A percentile compares a stretch with the other conserved stretches of the same genome.
phyloP scores from a whole-genome alignment of 2,329 filamentous ascomycete species.

The Fusarium pseudoanthophilum region DNA sequence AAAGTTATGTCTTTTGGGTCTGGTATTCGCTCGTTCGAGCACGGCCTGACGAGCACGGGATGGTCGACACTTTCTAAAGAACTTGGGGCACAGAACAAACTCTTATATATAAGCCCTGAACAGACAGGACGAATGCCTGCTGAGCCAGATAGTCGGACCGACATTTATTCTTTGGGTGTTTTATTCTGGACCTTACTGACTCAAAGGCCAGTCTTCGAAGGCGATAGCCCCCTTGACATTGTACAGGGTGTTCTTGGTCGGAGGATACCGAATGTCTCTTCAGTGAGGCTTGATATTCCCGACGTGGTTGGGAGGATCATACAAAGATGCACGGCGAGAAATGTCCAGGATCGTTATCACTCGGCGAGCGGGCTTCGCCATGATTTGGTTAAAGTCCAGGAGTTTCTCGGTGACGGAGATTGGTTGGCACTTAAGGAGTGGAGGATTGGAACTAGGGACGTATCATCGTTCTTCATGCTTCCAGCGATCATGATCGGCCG shows the following conservation, averaged over 20 bases:
- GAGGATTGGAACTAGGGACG: conserved; percentile 82
- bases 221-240: conserved; percentile 84
- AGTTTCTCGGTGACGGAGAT: conserved; percentile 80
- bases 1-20: conserved; percentile 88
- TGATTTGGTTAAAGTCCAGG: conserved; percentile 79
- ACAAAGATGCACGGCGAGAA: conserved; percentile 91
- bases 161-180: conserved; percentile 92
- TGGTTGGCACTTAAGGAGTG: conserved; percentile 76
- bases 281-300: conserved; percentile 83
- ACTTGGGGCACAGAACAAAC: conserved; percentile 85
- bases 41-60: conserved; percentile 84
- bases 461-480: conserved; percentile 91
- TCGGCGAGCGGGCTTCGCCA: conserved; percentile 87
- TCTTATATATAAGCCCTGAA: conserved; percentile 92
- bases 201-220: conserved; percentile 82
- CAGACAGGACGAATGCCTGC: conserved; percentile 93
- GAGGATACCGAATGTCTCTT: conserved; percentile 80
- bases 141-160: conserved; percentile 90
- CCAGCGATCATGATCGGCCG: conserved; percentile 85
- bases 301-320: conserved; percentile 85
- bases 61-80: conserved; percentile 88
- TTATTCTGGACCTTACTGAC: conserved; percentile 89
- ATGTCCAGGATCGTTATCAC: conserved; percentile 87
- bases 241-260: conserved; percentile 88
- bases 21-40: conserved; percentile 87